Evolutionary conservation across 2,329 filamentous ascomycete genomes (phyloP), one percentile per base, ranked within the genome.

Genomic region (Xylariaceae sp.): DNA sequence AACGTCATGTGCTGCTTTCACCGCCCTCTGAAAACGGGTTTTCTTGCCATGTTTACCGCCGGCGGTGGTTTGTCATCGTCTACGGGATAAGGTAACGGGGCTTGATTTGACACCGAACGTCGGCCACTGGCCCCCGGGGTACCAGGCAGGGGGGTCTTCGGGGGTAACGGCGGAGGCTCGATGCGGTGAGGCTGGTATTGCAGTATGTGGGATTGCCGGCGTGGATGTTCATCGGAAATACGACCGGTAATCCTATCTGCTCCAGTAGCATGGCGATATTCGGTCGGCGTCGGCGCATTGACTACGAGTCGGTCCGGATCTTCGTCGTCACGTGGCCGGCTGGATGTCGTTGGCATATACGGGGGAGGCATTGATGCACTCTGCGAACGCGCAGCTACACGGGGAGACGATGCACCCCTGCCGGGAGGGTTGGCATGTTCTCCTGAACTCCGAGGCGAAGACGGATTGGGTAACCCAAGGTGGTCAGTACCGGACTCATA

Each of bases 11-110:
- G 15, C 16, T 49, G 32, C 21, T 13, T 36, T 59, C n/a, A 80
- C 57, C 79, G 73, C 41, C 77, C 74, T 53, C 76, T 78, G 63
- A 86, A 89, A 46, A 88, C 86, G 1, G 92, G 92, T 70, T 96
- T 96, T 62, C 86, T 83, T 42, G 87, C 85, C 80, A 90, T 88
- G 65, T 95, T 95, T 7, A 95, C 90, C 6, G 81, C 77, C 2
- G 92, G 92, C 16, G 92, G 92, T 26, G 87, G 86, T 22, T 87
- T 88, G 64, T 95, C 87, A 42, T 85, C 81, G 43, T 84, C 85
- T 45, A 89, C 72, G 0, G 92, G 92, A 68, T 96, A 96, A 0
- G 91, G 91, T 32, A 89, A 78, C 8, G 74, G 69, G 1, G 69
- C 58, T 5, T 49, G 50, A 13, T 47, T 47, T 16, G 61, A 52